phyloP scores from a whole-genome alignment of 2,329 filamentous ascomycete genomes.

The Colletotrichum camelliae region DNA sequence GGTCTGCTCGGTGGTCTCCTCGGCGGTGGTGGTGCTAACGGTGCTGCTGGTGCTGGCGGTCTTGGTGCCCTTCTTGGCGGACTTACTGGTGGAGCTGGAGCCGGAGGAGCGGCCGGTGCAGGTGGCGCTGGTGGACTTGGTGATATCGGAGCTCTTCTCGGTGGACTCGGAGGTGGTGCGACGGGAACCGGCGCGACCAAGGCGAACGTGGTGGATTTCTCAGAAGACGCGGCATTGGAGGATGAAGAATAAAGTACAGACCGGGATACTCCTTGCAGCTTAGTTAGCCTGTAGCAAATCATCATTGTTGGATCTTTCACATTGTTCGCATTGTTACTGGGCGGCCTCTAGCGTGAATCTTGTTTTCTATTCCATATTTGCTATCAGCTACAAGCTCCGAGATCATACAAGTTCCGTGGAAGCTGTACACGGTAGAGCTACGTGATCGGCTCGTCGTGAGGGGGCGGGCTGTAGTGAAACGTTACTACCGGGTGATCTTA shows the following conservation, averaged over 20 bases:
- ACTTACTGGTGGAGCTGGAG: background rate
- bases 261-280: constrained; percentile 9
- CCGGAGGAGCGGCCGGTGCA: background rate
- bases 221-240: constrained; percentile 2
- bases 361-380: background rate
- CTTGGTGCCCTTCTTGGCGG: background rate
- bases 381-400: too few relatives aligned
- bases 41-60: background rate
- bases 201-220: background rate
- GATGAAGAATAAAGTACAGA: constrained; percentile 3
- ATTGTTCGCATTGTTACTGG: too few relatives aligned
- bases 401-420: too few relatives aligned
- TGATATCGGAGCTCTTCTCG: background rate
- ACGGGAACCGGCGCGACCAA: background rate
- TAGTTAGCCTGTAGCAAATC: constrained; percentile 16
- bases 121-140: background rate
- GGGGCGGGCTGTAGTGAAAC: background rate
- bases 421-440: background rate
- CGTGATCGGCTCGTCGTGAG: background rate
- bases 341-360: background rate
- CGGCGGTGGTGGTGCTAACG: background rate
- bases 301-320: constrained; percentile 5
- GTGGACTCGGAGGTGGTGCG: background rate
- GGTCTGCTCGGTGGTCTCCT: constrained; percentile 1
- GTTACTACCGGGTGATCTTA: background rate